Evolutionary conservation across 495 filamentous ascomycete species (phyloP), one percentile per base, ranked within the genome.

Genomic region (Chaetomium fimeti): DNA sequence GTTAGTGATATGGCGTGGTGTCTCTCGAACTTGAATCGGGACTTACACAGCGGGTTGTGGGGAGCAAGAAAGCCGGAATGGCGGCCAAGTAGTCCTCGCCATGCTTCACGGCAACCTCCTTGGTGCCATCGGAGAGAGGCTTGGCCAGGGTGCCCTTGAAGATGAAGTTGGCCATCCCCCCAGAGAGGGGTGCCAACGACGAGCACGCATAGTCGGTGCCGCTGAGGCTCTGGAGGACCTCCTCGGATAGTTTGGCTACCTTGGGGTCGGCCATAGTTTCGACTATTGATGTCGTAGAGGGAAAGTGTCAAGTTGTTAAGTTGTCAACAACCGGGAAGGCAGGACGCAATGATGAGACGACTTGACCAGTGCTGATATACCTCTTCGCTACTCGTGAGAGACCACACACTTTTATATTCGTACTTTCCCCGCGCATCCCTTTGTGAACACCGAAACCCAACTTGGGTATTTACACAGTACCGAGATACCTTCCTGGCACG

Each of bases 161-260:
- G 57, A 84, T 81, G 64, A 83, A 88, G 66, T 88, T 88, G 57
- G 82, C 82, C 1, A 78, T 83, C 16, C 86, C 85, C 5, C 85
- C 84, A 20, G 80, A 83, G 4, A 87, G 72, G 3, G 70, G 71
- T 2, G 65, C 72, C 6, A 87, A 71, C 0, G 79, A 77, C 5
- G 79, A 76, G 64, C 84, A 84, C 22, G 78, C 80, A 66, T 81
- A 87, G 0, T 72, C 71, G 0, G 79, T 86, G 38, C 66, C 62
- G 56, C 67, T 68, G 49, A 84, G 73, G 48, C 69, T 72, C 25
- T 58, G 52, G 2, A 72, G 61, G 29, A 79, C 72, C 43, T 68
- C 55, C 0, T 68, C 49, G 11, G 67, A 68, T 36, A 75, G 65
- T 52, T 69, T 67, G 25, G 66, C 67, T 20, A 47, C 52, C 3